phyloP scores from a whole-genome alignment of 495 filamentous ascomycete species.

The Podospora conica region DNA sequence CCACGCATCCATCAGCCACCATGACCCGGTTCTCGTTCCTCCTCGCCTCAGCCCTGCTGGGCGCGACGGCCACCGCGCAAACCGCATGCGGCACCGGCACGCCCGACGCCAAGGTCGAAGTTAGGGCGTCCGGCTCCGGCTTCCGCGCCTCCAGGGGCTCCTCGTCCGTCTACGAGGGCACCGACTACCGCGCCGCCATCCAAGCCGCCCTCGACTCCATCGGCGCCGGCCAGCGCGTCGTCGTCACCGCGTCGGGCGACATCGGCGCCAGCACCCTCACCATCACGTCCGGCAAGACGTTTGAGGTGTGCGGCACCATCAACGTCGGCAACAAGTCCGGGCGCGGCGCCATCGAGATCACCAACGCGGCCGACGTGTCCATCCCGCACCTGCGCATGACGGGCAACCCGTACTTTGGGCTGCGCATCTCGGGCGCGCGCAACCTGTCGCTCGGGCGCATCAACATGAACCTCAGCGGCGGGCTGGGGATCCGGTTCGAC shows the following conservation, averaged over 20 bases:
- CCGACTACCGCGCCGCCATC: constrained; percentile 41
- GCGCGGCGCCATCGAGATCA: constrained; percentile 39
- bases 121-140: constrained; percentile 30
- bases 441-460: constrained; percentile 37
- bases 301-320: constrained; percentile 47
- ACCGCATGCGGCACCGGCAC: constrained; percentile 37
- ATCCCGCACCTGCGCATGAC: constrained; percentile 44
- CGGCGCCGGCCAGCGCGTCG: constrained; percentile 48
- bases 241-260: constrained; percentile 54
- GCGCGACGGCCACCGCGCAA: constrained; percentile 21
- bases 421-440: constrained; percentile 38
- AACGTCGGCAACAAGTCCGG: constrained; percentile 34
- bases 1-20: not conserved
- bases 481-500: constrained; percentile 43
- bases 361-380: constrained; percentile 29
- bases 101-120: constrained; percentile 36
- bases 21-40: constrained; percentile 10
- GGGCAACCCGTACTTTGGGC: constrained; percentile 42
- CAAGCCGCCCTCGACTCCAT: constrained; percentile 43
- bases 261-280: constrained; percentile 49
- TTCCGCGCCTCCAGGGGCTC: constrained; percentile 32
- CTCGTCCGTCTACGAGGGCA: constrained; percentile 32
- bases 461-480: constrained; percentile 40
- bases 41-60: constrained; percentile 24
- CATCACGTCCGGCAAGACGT: constrained; percentile 39